Evolutionary conservation across 2,329 filamentous ascomycete genomes (phyloP).

Genomic region (Decorospora gaudefroyi): DNA sequence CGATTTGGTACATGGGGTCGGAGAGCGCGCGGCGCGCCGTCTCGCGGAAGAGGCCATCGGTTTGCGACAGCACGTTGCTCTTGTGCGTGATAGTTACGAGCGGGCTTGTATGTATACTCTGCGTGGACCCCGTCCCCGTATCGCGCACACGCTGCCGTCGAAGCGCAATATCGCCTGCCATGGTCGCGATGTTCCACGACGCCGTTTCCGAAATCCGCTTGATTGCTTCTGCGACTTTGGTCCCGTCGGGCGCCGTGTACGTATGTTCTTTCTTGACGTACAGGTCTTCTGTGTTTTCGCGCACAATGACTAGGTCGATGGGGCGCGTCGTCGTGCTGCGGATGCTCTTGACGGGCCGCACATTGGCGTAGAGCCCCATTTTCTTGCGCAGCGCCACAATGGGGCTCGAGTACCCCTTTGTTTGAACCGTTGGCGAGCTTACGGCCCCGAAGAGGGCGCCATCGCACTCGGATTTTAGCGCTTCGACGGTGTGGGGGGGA

Average conservation of each 20-base stretch:
- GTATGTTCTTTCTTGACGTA: constrained; percentile 98
- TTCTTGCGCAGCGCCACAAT: constrained; percentile 96
- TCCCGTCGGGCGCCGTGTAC: constrained; percentile 69
- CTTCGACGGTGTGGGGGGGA: constrained; percentile 86
- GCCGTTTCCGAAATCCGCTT: constrained; percentile 93
- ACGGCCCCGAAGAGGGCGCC: constrained; percentile 96
- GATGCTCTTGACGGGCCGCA: constrained; percentile 90
- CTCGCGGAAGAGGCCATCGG: constrained; percentile 90
- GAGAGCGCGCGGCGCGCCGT: constrained; percentile 75
- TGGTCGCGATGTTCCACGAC: constrained; percentile 81
- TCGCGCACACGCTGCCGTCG: constrained; percentile 80
- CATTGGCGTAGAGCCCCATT: constrained; percentile 94
- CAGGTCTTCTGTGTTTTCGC: constrained; percentile 98
- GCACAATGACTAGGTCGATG: constrained; percentile 96
- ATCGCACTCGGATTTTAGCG: constrained; percentile 89
- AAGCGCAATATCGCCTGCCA: constrained; percentile 92
- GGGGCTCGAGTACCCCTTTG: constrained; percentile 93
- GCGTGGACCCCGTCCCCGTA: constrained; percentile 55
- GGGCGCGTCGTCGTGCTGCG: constrained; percentile 62
- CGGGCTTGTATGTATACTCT: constrained; percentile 69
- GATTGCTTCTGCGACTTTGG: constrained; percentile 92
- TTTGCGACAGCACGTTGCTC: constrained; percentile 94
- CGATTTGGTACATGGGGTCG: constrained; percentile 62
- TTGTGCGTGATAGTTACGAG: constrained; percentile 98
- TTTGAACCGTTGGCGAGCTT: constrained; percentile 82